Evolutionary conservation across 2,329 filamentous ascomycete species (phyloP), one percentile per base, ranked within the genome.

Genomic region (Phialophora macrospora): DNA sequence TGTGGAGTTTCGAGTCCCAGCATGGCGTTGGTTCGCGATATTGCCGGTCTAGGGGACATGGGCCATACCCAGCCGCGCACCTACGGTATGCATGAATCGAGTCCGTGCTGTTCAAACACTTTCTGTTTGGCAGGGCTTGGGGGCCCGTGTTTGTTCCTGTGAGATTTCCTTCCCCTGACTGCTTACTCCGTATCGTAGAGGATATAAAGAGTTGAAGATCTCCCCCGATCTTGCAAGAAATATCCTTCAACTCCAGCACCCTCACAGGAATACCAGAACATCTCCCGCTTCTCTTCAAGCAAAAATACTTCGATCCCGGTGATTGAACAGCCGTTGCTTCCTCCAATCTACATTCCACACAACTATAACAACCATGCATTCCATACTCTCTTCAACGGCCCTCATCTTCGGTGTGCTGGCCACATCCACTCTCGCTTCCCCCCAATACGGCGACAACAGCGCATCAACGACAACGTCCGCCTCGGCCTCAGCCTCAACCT

Each of bases 401-500:
- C 55, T 67, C n/a, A 7, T 67, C 34, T 56, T 69, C 54, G 62
- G 62, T 49, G 67, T 65, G 59, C 67, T 69, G 56, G 62, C 67
- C 64, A 65, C 67, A 60, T 65, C 67, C 30, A 60, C 61, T 49
- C 64, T 69, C 38, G 67, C 62, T 49, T 56, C 64, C 17, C 67
- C 67, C 11, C 67, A 69, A 61, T 66, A 69, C 32, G 67, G 62
- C 57, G 61, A 69, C 28, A 49, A 32, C 34, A 17, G 41, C 46
- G 54, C 65, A 44, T 38, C 32, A 24, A 28, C 24, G 22, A 26
- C 60, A 32, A 41, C 56, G 2, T 34, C 63, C n/a, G 38, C 63
- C 38, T 55, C 62, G 5, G 46, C 59, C 32, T 52, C 62, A 4
- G 55, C 64, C 38, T 62, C 62, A 14, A 38, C 62, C 12, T 57